Evolutionary conservation across 2,329 filamentous ascomycete genomes (phyloP), one percentile per base, ranked within the genome.

Genomic region (Diaporthe ilicicola): DNA sequence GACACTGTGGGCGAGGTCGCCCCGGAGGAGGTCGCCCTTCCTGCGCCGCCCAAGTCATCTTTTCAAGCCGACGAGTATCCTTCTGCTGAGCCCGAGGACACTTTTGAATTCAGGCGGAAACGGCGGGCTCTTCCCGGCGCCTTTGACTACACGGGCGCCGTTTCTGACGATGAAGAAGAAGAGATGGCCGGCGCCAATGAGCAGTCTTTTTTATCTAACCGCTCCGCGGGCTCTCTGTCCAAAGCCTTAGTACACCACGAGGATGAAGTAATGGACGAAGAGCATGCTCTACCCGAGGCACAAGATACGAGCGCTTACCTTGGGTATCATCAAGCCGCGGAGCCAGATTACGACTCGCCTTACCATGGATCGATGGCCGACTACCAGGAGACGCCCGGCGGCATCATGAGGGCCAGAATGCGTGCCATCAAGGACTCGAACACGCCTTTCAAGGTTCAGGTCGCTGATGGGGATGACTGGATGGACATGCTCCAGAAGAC

Each of bases 401-500:
- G 89, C 73, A 86, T 91, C 74, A 84, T 91, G 79, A 86, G 89
- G 80, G 90, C 90, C 72, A 84, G 89, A 74, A 87, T 91, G 86
- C 88, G 89, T 78, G 89, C 89, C 46, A 83, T 89, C 77, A 91
- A 90, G 80, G 86, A 86, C 73, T 87, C 87, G 24, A 85, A 82
- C 72, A 88, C 88, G 34, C 90, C 90, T 29, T 79, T 87, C 29
- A 89, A 86, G 74, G 83, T 89, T 67, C 88, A 90, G 74, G 88
- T 92, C 71, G 85, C 88, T 44, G 87, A 89, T 74, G 93, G 92
- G 67, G 93, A 95, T 72, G 93, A 97, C 79, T 99, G 96, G 96
- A 92, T 94, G 75, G 93, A 96, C 76, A 95, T 98, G 84, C 87
- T 99, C 74, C 93, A 94, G 80, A 94, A 94, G 75, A 98, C 96